Evolutionary conservation across 1,139 yeast genomes (phyloP).

Genomic region (Saccharomyces hybrid): DNA sequence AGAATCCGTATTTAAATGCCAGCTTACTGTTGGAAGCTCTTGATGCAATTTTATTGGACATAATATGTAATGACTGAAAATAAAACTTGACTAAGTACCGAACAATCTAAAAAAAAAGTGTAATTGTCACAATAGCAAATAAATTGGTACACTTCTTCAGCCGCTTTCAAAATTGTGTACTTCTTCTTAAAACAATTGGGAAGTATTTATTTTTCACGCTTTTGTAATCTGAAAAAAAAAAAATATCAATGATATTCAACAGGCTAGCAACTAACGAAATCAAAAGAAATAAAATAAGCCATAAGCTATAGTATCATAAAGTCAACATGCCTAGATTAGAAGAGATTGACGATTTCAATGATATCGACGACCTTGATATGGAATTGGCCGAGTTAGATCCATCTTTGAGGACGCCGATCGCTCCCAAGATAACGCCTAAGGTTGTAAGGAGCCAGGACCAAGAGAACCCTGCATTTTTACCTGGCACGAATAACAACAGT

Average conservation of each 20-base stretch:
- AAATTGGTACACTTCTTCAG: not conserved
- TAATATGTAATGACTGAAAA: constrained; percentile 12
- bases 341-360: constrained; percentile 75
- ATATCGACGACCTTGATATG: constrained; percentile 87
- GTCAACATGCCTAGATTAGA: constrained; percentile 61
- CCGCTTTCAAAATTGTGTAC: not conserved
- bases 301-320: not conserved
- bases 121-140: not conserved
- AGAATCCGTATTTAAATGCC: constrained; percentile 63
- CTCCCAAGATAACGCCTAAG: constrained; percentile 56
- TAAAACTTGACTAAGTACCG: not conserved
- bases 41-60: constrained; percentile 33
- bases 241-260: not conserved
- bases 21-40: constrained; percentile 55
- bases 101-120: not conserved
- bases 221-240: not conserved
- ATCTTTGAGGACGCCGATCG: constrained; percentile 55
- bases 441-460: constrained; percentile 59
- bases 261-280: not conserved
- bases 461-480: constrained; percentile 28
- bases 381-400: constrained; percentile 91
- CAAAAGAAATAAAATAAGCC: not conserved
- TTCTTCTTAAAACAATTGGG: not conserved
- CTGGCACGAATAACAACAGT: constrained; percentile 4
- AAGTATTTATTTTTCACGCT: not conserved